Evolutionary conservation across 1,139 yeast genomes (phyloP), one percentile per base, ranked within the genome.

Genomic region (Hansenula sp.): DNA sequence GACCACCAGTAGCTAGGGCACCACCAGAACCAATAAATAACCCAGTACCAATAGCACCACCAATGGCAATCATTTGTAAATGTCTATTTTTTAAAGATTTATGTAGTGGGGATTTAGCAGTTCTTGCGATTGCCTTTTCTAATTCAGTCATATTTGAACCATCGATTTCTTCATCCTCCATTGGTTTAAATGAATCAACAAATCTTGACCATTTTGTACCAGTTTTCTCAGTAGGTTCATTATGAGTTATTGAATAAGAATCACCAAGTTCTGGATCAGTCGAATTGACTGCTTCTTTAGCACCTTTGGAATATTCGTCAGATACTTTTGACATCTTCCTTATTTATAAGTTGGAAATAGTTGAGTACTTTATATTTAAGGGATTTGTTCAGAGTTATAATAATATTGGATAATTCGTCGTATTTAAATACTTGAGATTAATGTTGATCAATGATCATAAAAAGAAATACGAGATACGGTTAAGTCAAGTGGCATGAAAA

Each of bases 21-120:
- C 71, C 68, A 48, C 87, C 88, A 29, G 79, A 68, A 59, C 84
- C 84, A 38, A 81, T 75, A 57, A 67, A 71, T 68, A 77, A 51
- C 74, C 69, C 69, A 10, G 68, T 84, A 66, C 95, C 95, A 51
- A 86, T 85, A 42, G 87, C 75, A 50, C 94, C 93, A 58, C 94
- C 94, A 57, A 86, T 81, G 41, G 93, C 93, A 62, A 86, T 80
- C 85, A 85, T 83, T 59, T 82, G 86, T 53, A 85, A 75, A 42
- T 63, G 68, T 67, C 67, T 84, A 84, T 65, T 71, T 57, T 82
- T 81, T 48, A 84, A 71, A 33, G 75, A 70, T 60, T 87, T 71
- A 39, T 78, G 67, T 46, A 84, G 74, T 2, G 91, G 90, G 25
- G 89, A 72, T 59, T 77, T 76, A 31, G 88, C 82, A 37, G 87